Evolutionary conservation across 2,329 filamentous ascomycete species (phyloP).

Genomic region (Aureobasidium namibiae): DNA sequence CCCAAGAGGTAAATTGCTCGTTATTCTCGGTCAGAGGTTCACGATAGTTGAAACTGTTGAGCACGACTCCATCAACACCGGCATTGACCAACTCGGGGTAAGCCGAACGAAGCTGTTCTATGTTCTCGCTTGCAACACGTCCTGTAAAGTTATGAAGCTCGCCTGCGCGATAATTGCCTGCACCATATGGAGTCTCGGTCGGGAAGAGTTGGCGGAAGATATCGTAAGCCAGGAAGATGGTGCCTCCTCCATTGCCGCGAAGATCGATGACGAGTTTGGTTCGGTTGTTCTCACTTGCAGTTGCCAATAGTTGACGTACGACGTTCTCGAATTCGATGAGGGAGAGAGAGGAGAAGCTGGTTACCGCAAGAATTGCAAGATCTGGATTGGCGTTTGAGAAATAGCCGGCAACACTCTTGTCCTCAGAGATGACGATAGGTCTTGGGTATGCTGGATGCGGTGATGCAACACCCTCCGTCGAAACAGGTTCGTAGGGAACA

Average conservation of each 20-base stretch:
- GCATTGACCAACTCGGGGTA: neutral
- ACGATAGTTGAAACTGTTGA: slow-evolving; percentile 27
- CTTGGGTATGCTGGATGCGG: neutral
- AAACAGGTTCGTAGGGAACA: slow-evolving; percentile 9
- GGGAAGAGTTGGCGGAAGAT: slow-evolving; percentile 50
- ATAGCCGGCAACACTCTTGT: neutral
- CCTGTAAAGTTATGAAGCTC: slow-evolving; percentile 31
- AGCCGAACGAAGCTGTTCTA: neutral
- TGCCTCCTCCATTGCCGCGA: slow-evolving; percentile 52
- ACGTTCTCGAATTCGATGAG: slow-evolving; percentile 29
- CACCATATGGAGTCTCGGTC: slow-evolving; percentile 34
- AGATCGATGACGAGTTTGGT: slow-evolving; percentile 59
- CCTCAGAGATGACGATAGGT: neutral
- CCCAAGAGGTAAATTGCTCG: slow-evolving; percentile 26
- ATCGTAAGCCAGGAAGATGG: slow-evolving; percentile 32
- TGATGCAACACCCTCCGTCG: slow-evolving; percentile 6
- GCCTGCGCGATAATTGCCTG: slow-evolving; percentile 39
- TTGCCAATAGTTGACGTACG: slow-evolving; percentile 39
- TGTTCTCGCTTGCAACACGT: slow-evolving; percentile 18
- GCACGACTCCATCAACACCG: neutral
- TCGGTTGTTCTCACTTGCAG: slow-evolving; percentile 41
- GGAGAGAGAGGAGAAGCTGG: slow-evolving; percentile 28
- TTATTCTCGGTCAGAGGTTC: slow-evolving; percentile 22
- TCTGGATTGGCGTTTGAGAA: slow-evolving; percentile 30
- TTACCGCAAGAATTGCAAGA: slow-evolving; percentile 39